Evolutionary conservation across 306 rosid genomes (phyloP).

Genomic region (Mimosa pudica): DNA sequence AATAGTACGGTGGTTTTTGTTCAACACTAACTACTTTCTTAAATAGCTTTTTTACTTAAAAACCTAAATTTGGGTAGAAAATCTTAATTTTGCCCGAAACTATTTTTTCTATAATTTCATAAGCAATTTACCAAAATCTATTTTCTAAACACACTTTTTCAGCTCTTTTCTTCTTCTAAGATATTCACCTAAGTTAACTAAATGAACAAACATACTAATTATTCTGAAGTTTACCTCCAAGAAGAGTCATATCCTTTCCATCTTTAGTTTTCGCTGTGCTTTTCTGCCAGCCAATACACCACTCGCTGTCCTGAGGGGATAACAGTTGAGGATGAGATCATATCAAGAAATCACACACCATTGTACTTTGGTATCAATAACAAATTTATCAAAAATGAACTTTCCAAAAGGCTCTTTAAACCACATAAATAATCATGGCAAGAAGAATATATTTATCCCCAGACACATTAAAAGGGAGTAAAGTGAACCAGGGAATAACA

Average conservation of each 20-base stretch:
- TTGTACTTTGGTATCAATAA: not conserved
- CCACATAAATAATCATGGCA: not conserved
- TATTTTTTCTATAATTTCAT: no score
- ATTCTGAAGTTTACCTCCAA: constrained; percentile 62
- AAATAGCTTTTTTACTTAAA: no score
- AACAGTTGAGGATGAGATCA: constrained; percentile 26
- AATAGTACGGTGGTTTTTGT: not conserved
- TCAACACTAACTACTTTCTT: not conserved
- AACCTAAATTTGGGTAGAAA: no score
- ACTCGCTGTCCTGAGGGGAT: constrained; percentile 41
- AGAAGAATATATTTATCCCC: constrained; percentile 3
- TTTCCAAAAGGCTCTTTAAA: not conserved
- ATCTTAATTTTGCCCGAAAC: no score
- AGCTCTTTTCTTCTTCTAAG: no score
- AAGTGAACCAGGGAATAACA: no score
- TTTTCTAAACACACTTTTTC: no score
- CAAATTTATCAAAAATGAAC: constrained; percentile 3
- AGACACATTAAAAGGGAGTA: not conserved
- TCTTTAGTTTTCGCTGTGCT: constrained; percentile 44
- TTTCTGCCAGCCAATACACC: constrained; percentile 73
- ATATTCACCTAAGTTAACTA: not conserved
- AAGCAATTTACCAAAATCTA: no score
- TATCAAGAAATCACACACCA: constrained; percentile 12
- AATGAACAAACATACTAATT: constrained; percentile 23
- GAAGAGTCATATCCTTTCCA: constrained; percentile 56